Conservation (phyloP, 257 asterid genomes). For the Solanum medicagineum region DNA sequence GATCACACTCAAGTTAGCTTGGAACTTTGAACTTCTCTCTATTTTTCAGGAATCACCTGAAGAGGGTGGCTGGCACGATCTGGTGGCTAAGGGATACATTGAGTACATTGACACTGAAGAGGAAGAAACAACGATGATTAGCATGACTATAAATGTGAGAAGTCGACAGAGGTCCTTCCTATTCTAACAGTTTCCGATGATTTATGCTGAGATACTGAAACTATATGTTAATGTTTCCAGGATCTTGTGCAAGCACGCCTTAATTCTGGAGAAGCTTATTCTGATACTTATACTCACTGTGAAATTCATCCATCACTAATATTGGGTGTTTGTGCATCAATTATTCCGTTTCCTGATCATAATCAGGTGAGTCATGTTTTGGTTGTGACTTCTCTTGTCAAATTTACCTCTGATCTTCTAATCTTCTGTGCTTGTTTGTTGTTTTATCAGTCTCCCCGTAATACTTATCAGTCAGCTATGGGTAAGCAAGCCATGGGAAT, state of each 20-base stretch:
- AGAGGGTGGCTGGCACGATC: slow-evolving; percentile 92
- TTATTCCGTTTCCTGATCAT: slow-evolving; percentile 98
- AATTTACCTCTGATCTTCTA: not conserved
- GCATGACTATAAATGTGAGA: slow-evolving; percentile 91
- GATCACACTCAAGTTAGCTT: not conserved
- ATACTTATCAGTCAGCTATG: slow-evolving; percentile 98
- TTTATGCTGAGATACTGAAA: slow-evolving; percentile 11
- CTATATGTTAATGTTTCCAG: slow-evolving; percentile 20
- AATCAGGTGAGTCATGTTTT: slow-evolving; percentile 51
- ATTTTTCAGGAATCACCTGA: slow-evolving; percentile 67
- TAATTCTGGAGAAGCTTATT: slow-evolving; percentile 74
- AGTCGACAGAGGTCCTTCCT: not conserved
- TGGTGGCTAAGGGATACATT: slow-evolving; percentile 77
- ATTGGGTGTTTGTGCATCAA: slow-evolving; percentile 97
- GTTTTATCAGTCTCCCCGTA: slow-evolving; percentile 85
- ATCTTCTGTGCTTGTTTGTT: slow-evolving; percentile 8
- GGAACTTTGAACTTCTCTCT: not conserved
- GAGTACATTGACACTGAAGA: slow-evolving; percentile 94
- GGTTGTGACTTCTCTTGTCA: not conserved
- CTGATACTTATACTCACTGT: slow-evolving; percentile 89
- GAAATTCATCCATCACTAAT: slow-evolving; percentile 95
- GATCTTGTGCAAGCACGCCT: slow-evolving; percentile 71
- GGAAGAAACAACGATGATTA: slow-evolving; percentile 97
- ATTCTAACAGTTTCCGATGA: not conserved
- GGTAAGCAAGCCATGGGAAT: slow-evolving; percentile 99